These are phyloP conservation scores for Euphorbia pulcherrima DNA, from an alignment of 345 rosid genomes.

Conservation along the genomic window DNA sequence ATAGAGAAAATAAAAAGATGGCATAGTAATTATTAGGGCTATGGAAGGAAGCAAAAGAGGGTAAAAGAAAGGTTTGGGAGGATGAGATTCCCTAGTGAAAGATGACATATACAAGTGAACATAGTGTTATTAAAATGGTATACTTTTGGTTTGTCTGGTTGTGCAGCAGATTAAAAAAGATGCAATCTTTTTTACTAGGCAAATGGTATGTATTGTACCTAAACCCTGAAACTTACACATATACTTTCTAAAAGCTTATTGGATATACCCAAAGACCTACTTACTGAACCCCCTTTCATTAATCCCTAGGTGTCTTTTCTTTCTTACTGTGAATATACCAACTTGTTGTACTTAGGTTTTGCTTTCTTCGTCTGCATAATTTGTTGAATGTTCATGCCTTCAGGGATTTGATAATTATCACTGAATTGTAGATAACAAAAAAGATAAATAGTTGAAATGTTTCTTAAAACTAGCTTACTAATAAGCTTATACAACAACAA, in stretches of 20 bases:
- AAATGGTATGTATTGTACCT: slow-evolving; percentile 51
- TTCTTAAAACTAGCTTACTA: too few relatives aligned
- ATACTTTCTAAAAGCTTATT: slow-evolving; percentile 61
- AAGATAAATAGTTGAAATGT: too few relatives aligned
- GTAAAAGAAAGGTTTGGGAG: slow-evolving; percentile 37
- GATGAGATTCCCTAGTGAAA: slow-evolving; percentile 50
- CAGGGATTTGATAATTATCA: neutral
- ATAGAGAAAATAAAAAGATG: slow-evolving; percentile 35
- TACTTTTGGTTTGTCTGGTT: slow-evolving; percentile 55
- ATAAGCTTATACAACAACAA: too few relatives aligned
- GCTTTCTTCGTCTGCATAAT: neutral
- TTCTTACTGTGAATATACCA: slow-evolving; percentile 22
- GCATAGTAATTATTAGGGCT: slow-evolving; percentile 34
- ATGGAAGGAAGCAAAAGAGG: slow-evolving; percentile 31
- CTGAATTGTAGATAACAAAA: too few relatives aligned
- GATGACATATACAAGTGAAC: slow-evolving; percentile 39
- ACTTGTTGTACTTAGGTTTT: slow-evolving; percentile 7
- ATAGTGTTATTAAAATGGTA: slow-evolving; percentile 25
- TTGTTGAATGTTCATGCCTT: neutral
- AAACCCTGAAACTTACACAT: slow-evolving; percentile 36
- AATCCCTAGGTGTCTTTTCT: slow-evolving; percentile 35
- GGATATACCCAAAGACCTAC: slow-evolving; percentile 35
- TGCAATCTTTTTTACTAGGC: slow-evolving; percentile 39
- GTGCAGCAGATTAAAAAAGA: slow-evolving; percentile 30
- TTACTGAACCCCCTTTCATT: slow-evolving; percentile 33